Evolutionary conservation across 2,329 filamentous ascomycete species (phyloP), one percentile per base, ranked within the genome.

Genomic region (Beauveria pseudobassiana): DNA sequence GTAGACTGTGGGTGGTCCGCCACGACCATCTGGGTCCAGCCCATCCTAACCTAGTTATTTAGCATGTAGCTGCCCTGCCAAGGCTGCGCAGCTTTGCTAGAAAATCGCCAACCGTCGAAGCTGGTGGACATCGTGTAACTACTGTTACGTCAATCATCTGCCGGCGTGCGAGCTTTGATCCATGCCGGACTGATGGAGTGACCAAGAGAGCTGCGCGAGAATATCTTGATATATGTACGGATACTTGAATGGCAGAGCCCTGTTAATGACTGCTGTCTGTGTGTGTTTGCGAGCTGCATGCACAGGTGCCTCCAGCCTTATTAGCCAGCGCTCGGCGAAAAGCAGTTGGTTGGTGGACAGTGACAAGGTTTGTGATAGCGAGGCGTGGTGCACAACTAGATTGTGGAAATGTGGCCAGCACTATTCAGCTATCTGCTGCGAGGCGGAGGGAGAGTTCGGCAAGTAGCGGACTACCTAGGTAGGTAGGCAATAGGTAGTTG

Each of bases 81-180:
- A 58, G 55, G 55, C 42, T 58, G 46, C 22, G 30, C 34, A 50
- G 46, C 55, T 58, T 58, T 58, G 22, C 45, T 34, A 20, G 14
- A 50, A 28, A 20, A 50, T 18, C 7, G 12, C 18, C 5, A 22
- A 18, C 46, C 9, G 7, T 26, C 22, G 46, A 49, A 24, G 20
- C 22, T 12, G 9, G 50, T 40, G 26, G 26, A 28, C 26, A 28
- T 8, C 6, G 26, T 5, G 7, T 28, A 28, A 28, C 1, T 28
- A 28, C 26, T 28, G 6, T 28, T 28, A 34, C 10, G 10, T 34
- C 30, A 34, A 34, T 10, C 30, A 34, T 34, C 30, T 34, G 30
- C 9, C 10, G 9, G 10, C 30, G 30, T 34, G 30, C 9, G 30
- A 34, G 30, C 30, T 34, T 34, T 34, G 8, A 16, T 22, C 22